phyloP scores from a whole-genome alignment of 495 filamentous ascomycete genomes.

The Neurospora cerealis region DNA sequence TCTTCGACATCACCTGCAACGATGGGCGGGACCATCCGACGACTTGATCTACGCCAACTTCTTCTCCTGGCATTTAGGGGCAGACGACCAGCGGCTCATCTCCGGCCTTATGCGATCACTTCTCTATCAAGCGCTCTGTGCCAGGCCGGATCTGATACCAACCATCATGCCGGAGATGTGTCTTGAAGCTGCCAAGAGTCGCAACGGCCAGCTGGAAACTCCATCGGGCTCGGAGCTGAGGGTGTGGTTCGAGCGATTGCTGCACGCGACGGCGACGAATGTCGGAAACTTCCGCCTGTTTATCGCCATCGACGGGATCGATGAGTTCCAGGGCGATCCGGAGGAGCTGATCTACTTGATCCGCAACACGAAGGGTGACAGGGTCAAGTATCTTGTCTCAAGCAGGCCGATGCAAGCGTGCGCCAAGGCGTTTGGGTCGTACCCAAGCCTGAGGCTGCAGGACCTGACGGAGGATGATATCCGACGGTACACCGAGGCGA shows the following conservation, averaged over 20 bases:
- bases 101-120: neutral
- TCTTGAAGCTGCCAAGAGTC: neutral
- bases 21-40: neutral
- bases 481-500: neutral
- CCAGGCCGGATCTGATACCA: neutral
- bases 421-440: neutral
- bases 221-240: neutral
- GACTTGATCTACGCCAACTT: neutral
- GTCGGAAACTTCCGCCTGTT: conserved; percentile 9
- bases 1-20: neutral
- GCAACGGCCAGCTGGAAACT: neutral
- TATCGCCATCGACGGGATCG: conserved; percentile 38
- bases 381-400: neutral
- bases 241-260: neutral
- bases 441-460: neutral
- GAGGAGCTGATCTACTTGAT: conserved; percentile 9
- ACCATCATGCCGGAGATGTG: neutral
- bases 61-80: neutral
- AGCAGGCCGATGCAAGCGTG: neutral
- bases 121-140: neutral
- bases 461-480: neutral
- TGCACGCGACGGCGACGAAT: neutral
- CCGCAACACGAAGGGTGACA: neutral
- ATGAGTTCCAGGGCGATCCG: conserved; percentile 28
- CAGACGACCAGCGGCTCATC: neutral